phyloP scores from a whole-genome alignment of 108 stramenopile genomes.

The Conticribra weissflogii region DNA sequence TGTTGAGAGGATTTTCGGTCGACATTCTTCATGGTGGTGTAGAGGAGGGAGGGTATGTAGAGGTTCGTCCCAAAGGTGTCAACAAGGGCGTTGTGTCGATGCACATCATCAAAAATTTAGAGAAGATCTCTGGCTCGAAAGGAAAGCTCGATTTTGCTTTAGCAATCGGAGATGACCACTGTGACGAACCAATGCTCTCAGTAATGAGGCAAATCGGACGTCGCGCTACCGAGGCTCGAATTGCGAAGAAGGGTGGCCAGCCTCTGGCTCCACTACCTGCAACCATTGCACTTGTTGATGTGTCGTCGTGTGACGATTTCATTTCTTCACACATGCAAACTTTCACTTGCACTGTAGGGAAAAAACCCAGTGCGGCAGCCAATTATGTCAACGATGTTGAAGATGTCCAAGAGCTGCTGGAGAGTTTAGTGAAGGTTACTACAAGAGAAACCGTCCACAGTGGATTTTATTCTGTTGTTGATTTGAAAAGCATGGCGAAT shows the following conservation, averaged over 20 bases:
- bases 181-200: constrained; percentile 96
- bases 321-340: constrained; percentile 66
- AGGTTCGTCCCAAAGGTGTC: constrained; percentile 86
- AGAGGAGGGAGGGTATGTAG: constrained; percentile 87
- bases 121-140: constrained; percentile 48
- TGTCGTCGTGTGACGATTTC: constrained; percentile 73
- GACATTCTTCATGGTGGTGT: constrained; percentile 93
- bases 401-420: constrained; percentile 90
- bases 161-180: constrained; percentile 91
- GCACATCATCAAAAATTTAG: constrained; percentile 74
- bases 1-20: constrained; percentile 88
- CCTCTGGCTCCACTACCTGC: constrained; percentile 73
- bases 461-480: constrained; percentile 70
- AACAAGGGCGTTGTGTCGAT: constrained; percentile 90
- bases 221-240: constrained; percentile 47
- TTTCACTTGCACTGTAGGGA: constrained; percentile 95
- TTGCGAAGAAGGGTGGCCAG: constrained; percentile 53
- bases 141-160: constrained; percentile 84
- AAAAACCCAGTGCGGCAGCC: constrained; percentile 96
- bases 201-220: constrained; percentile 87
- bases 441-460: constrained; percentile 65
- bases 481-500: constrained; percentile 56
- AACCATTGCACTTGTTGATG: constrained; percentile 75
- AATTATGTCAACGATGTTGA: constrained; percentile 93
- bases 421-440: constrained; percentile 78